These are phyloP conservation scores for Diaporthe nobilis DNA, from an alignment of 2,329 filamentous ascomycete genomes.

Conservation along the genomic window DNA sequence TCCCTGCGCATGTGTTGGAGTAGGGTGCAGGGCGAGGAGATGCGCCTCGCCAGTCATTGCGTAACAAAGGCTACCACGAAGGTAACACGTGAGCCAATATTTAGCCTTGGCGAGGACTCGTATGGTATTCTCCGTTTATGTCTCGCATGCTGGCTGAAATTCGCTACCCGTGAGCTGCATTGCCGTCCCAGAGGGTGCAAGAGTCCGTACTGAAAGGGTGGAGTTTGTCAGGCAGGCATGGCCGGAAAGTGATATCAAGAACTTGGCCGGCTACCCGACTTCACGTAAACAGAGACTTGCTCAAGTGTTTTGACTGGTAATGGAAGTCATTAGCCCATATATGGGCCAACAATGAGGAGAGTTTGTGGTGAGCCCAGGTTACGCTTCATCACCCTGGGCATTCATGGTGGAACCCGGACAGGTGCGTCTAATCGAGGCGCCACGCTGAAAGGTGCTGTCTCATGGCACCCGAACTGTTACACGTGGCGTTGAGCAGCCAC, in stretches of 20 bases:
- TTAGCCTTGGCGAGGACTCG: background rate
- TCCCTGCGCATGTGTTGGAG: conserved; percentile 9
- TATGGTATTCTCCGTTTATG: background rate
- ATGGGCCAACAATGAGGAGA: background rate
- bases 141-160: background rate
- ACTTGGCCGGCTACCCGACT: background rate
- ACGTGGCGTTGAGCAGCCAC: background rate
- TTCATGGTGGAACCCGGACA: background rate
- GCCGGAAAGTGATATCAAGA: background rate
- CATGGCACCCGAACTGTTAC: background rate
- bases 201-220: background rate
- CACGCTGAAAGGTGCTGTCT: background rate
- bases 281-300: background rate
- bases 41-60: background rate
- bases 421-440: background rate
- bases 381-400: background rate
- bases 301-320: background rate
- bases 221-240: background rate
- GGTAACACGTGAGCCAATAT: conserved; percentile 23
- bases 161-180: background rate
- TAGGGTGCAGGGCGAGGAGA: background rate
- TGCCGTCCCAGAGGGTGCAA: background rate
- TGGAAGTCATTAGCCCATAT: background rate
- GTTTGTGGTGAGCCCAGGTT: background rate
- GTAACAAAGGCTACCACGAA: conserved; percentile 13